Conservation (phyloP, 441 rosid genomes). For the Corymbia citriodora region DNA sequence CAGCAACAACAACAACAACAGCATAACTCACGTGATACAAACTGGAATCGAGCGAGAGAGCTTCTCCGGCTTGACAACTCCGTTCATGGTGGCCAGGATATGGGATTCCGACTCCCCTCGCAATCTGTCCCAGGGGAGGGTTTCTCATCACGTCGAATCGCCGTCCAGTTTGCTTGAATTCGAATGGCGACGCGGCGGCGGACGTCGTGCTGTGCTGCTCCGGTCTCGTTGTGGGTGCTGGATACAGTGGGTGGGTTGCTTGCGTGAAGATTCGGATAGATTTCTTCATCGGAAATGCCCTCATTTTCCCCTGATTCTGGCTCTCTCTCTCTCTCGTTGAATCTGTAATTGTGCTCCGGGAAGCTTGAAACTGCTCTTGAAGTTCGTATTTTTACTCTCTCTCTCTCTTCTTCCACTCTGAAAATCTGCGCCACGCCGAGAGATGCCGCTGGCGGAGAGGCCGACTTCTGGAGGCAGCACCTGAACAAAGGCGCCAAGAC, state of each 20-base stretch:
- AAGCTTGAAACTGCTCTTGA: too few species aligned
- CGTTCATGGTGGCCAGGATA: too few species aligned
- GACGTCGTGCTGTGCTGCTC: neutral
- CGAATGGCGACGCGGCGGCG: neutral
- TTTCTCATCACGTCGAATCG: neutral
- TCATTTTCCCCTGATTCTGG: neutral
- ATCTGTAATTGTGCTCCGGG: too few species aligned
- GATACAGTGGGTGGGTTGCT: neutral
- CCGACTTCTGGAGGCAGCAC: fast-evolving
- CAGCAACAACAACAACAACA: neutral
- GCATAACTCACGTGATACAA: too few species aligned
- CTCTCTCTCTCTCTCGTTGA: neutral
- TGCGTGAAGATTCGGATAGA: neutral
- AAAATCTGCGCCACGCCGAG: too few species aligned
- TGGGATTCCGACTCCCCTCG: neutral
- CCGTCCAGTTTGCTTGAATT: neutral
- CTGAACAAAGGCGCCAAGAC: fast-evolving
- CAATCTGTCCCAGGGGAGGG: neutral
- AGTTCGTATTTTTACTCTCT: too few species aligned
- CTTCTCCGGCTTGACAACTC: too few species aligned
- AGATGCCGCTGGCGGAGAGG: too few species aligned
- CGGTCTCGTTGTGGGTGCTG: neutral
- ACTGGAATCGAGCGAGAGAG: too few species aligned
- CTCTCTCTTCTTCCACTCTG: too few species aligned
- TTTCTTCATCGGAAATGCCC: neutral